Evolutionary conservation across 2,329 filamentous ascomycete species (phyloP), one percentile per base, ranked within the genome.

Genomic region (Aschersonia sp.): DNA sequence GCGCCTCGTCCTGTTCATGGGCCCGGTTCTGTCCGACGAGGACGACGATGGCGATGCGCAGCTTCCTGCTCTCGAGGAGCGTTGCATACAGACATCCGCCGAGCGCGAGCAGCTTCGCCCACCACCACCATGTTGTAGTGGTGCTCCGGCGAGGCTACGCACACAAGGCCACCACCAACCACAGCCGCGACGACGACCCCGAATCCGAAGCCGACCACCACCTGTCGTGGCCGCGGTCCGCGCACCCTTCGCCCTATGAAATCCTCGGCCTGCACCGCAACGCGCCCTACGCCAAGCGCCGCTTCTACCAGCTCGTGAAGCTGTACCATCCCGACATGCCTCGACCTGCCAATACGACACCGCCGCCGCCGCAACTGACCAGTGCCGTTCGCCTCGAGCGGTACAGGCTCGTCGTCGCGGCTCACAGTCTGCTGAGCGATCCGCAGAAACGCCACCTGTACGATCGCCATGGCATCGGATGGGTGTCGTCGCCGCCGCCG

Each of bases 261-360:
- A 86, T 98, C 59, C 81, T 97, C 58, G 71, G 76, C 51, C 63
- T 69, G 44, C 57, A 63, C 47, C 76, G 68, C 55, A 69, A 70
- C 49, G 79, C 78, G 11, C 75, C 79, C 2, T 97, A 98, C 64
- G 82, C 77, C 52, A 97, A 98, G 65, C 68, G 73, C 42, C 79
- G 79, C 50, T 98, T 88, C 72, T 92, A 94, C 64, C 77, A 90
- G 59, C 77, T 98, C 46, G 92, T 94, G 49, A 98, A 97, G 69
- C 72, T 94, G 44, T 98, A 98, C 67, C 92, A 98, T 60, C 92
- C 92, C 0, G 92, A 98, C 63, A 77, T 76, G 50, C 70, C 67
- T 44, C 48, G 56, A 41, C 47, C 51, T n/a, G 48, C 59, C 43
- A 52, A 31, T 45, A 30, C 43, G 40, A 22, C 22, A 22, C n/a